A percentile compares a stretch with the other conserved stretches of the same genome.
Conservation (phyloP, 2,329 filamentous ascomycete genomes). For the Talaromyces sp. region DNA sequence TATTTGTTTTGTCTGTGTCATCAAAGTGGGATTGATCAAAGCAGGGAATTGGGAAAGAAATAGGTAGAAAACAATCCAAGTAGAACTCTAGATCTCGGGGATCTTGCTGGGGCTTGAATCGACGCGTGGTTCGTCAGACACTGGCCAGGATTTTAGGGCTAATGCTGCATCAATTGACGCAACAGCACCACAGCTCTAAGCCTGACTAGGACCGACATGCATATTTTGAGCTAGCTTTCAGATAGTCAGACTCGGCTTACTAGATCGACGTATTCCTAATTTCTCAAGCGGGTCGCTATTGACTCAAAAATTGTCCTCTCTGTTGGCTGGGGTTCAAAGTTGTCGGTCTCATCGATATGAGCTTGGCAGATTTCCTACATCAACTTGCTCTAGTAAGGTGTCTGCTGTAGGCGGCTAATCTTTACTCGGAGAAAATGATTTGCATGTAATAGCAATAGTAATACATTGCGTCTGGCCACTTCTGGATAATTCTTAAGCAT, state of each 20-base stretch:
- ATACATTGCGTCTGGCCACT: background rate
- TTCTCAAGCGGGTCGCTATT: background rate
- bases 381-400: background rate
- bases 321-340: background rate
- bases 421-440: background rate
- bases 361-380: background rate
- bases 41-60: background rate
- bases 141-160: background rate
- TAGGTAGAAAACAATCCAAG: background rate
- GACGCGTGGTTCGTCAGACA: background rate
- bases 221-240: background rate
- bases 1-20: background rate
- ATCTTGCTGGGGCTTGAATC: background rate
- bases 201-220: background rate
- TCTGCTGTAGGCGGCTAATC: background rate
- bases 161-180: background rate
- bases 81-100: background rate
- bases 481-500: background rate
- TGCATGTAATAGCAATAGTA: background rate
- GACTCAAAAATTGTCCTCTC: background rate
- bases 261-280: background rate
- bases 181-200: background rate
- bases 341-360: background rate
- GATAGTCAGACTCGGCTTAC: background rate
- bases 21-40: background rate